Percentiles rank a stretch among this genome's conserved stretches.
Evolutionary conservation across 2,329 filamentous ascomycete genomes (phyloP).

Genomic region (Colletotrichum sp.): DNA sequence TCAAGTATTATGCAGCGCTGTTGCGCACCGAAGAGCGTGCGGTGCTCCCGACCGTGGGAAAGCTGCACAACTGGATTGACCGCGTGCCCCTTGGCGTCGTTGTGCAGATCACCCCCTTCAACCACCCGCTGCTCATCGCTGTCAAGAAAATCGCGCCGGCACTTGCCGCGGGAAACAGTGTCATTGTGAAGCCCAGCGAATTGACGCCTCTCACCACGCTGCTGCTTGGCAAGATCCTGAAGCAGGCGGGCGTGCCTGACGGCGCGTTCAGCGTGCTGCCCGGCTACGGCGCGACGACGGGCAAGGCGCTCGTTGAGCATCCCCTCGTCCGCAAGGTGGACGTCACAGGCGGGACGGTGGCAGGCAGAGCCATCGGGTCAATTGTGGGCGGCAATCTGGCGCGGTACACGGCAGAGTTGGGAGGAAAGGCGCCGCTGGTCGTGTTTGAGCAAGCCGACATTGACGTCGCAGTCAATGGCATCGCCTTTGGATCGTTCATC

Average conservation of each 20-base stretch:
- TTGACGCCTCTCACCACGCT: conserved; percentile 67
- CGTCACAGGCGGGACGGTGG: conserved; percentile 76
- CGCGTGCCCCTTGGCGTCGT: conserved; percentile 63
- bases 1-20: conserved; percentile 72
- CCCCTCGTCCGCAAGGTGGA: conserved; percentile 68
- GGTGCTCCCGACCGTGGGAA: conserved; percentile 68
- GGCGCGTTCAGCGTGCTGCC: conserved; percentile 71
- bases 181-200: conserved; percentile 68
- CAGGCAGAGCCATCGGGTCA: conserved; percentile 71
- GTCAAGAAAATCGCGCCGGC: conserved; percentile 67
- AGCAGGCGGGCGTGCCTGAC: conserved; percentile 71
- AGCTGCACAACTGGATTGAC: conserved; percentile 61
- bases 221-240: conserved; percentile 62
- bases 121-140: conserved; percentile 62
- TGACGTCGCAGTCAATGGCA: conserved; percentile 71
- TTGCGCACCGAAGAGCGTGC: conserved; percentile 71
- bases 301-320: conserved; percentile 58
- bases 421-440: conserved; percentile 73
- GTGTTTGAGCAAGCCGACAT: conserved; percentile 71
- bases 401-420: conserved; percentile 73
- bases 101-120: conserved; percentile 62
- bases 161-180: conserved; percentile 62
- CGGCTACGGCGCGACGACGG: conserved; percentile 57
- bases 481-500: conserved; percentile 63
- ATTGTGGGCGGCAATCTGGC: conserved; percentile 71